A percentile compares a stretch with the other conserved stretches of the same genome.
Evolutionary conservation across 2,329 filamentous ascomycete species (phyloP).

Genomic region (Aspergillus persii): DNA sequence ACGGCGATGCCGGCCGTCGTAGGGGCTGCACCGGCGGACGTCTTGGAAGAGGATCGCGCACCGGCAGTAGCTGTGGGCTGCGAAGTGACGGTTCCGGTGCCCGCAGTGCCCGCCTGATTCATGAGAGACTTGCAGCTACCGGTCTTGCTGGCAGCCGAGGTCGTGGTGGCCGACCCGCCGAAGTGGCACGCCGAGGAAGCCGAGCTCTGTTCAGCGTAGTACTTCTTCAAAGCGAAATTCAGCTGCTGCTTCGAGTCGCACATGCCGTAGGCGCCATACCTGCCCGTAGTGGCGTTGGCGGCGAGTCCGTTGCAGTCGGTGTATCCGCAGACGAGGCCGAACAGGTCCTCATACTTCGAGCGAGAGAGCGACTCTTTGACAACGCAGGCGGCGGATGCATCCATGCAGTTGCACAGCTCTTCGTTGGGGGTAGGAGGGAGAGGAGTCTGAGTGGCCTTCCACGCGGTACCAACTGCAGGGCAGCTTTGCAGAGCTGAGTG

Average conservation of each 20-base stretch:
- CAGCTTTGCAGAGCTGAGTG: constrained; percentile 69
- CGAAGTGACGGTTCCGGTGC: constrained; percentile 42
- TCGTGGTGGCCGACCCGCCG: constrained; percentile 39
- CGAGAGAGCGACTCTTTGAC: constrained; percentile 47
- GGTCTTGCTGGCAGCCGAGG: constrained; percentile 32
- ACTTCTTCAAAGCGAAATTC: constrained; percentile 45
- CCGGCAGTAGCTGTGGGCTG: constrained; percentile 26
- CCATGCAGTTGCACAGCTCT: constrained; percentile 80
- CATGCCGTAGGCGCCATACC: constrained; percentile 49
- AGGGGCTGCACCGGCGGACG: constrained; percentile 9
- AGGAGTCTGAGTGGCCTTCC: constrained; percentile 61
- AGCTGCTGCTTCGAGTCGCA: constrained; percentile 44
- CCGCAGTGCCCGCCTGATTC: constrained; percentile 39
- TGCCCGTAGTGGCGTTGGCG: constrained; percentile 39
- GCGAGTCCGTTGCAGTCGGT: constrained; percentile 40
- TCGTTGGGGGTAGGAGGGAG: constrained; percentile 80
- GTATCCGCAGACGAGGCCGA: constrained; percentile 50
- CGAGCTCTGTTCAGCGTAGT: constrained; percentile 41
- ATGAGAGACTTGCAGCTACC: constrained; percentile 40
- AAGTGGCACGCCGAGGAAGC: constrained; percentile 43
- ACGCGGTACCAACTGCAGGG: constrained; percentile 62
- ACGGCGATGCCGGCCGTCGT: constrained; percentile 1
- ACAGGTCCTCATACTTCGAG: constrained; percentile 53
- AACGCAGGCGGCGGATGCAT: constrained; percentile 66
- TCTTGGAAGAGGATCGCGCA: constrained; percentile 13